A percentile compares a stretch with the other conserved stretches of the same genome.
These are phyloP conservation scores for Fusarium napiforme DNA, from an alignment of 2,329 filamentous ascomycete species.

Conservation along the genomic window DNA sequence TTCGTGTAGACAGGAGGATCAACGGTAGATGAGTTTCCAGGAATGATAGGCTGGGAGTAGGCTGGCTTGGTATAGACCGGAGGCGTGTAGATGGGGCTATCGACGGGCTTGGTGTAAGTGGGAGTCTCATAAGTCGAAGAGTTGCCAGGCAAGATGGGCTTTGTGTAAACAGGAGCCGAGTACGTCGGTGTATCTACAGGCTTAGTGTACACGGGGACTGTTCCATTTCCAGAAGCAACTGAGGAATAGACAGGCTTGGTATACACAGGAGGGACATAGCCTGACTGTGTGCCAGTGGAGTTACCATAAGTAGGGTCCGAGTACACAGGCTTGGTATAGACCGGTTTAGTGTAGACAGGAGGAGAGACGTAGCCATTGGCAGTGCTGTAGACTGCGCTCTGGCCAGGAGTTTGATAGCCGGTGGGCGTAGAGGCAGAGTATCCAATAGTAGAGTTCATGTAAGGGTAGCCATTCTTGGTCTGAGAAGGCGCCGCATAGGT, in stretches of 20 bases:
- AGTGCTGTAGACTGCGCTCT: constrained; percentile 14
- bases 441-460: constrained; percentile 31
- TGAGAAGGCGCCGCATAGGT: constrained; percentile 13
- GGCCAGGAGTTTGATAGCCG: constrained; percentile 7
- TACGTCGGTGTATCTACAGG: constrained; percentile 13
- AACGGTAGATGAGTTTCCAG: constrained; percentile 19
- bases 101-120: constrained; percentile 17
- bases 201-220: constrained; percentile 22
- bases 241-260: constrained; percentile 16
- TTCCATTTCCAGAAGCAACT: constrained; percentile 9
- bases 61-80: constrained; percentile 23
- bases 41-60: background rate
- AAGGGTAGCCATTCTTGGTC: constrained; percentile 23
- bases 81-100: constrained; percentile 11
- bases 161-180: constrained; percentile 25
- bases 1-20: constrained; percentile 15
- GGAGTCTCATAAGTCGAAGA: constrained; percentile 5
- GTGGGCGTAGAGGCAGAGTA: constrained; percentile 15
- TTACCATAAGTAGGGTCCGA: constrained; percentile 17
- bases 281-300: constrained; percentile 22
- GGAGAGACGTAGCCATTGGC: constrained; percentile 12
- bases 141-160: constrained; percentile 5
- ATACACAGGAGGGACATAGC: constrained; percentile 20
- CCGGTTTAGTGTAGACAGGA: constrained; percentile 24
- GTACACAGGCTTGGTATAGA: constrained; percentile 20